Percentiles rank a stretch among this genome's conserved stretches.
phyloP scores from a whole-genome alignment of 2,329 filamentous ascomycete genomes.

The Cadophora malorum region DNA sequence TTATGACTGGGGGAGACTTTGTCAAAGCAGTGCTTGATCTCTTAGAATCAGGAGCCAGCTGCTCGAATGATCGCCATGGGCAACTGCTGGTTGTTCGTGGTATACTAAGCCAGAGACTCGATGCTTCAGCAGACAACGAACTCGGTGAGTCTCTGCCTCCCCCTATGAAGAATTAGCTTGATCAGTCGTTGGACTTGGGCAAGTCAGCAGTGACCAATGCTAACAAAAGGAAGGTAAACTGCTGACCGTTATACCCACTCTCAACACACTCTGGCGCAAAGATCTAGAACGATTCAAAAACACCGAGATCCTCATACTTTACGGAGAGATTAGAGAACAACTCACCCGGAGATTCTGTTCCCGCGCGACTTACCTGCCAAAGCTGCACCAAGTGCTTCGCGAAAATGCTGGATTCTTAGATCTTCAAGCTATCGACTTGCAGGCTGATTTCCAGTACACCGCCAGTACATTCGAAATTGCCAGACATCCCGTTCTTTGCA shows the following conservation, averaged over 20 bases:
- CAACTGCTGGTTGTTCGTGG: constrained; percentile 62
- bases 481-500: neutral
- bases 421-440: neutral
- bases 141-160: neutral
- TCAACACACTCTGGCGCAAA: neutral
- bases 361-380: neutral
- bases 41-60: constrained; percentile 39
- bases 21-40: constrained; percentile 49
- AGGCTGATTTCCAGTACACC: neutral
- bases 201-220: neutral
- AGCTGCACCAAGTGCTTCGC: neutral
- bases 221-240: neutral
- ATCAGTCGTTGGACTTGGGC: neutral
- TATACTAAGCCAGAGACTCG: constrained; percentile 23
- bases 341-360: neutral
- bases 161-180: neutral
- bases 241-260: neutral
- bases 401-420: neutral
- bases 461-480: neutral
- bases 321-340: neutral
- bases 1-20: constrained; percentile 60
- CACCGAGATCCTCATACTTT: neutral
- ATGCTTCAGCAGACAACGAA: neutral
- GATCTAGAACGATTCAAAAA: neutral
- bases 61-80: constrained; percentile 64